Evolutionary conservation across 495 filamentous ascomycete species (phyloP).

Genomic region (Usnea hakonensis): DNA sequence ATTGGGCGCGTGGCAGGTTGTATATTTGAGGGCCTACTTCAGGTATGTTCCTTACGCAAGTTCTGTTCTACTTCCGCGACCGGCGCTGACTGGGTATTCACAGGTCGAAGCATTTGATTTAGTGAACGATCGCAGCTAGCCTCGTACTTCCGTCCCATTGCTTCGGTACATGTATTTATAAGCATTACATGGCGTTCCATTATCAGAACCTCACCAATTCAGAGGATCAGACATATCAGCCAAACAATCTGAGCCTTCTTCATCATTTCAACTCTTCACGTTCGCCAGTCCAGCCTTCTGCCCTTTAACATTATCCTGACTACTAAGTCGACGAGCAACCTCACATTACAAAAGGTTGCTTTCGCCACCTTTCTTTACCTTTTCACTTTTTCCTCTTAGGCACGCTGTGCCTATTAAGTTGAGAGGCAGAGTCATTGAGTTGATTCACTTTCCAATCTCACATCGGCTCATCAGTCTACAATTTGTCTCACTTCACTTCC

Average conservation of each 20-base stretch:
- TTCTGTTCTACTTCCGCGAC: neutral
- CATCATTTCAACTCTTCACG: neutral
- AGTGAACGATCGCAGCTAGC: slow-evolving; percentile 15
- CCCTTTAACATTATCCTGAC: neutral
- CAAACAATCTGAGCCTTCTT: neutral
- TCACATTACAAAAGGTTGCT: neutral
- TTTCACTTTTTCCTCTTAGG: neutral
- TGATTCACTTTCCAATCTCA: neutral
- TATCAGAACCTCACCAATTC: neutral
- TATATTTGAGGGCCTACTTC: slow-evolving; percentile 97
- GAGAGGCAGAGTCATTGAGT: neutral
- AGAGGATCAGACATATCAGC: neutral
- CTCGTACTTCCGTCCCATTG: neutral
- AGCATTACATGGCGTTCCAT: neutral
- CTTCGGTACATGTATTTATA: neutral
- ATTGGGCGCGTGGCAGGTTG: slow-evolving; percentile 92
- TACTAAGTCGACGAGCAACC: neutral
- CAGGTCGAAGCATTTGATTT: slow-evolving; percentile 83
- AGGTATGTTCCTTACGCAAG: slow-evolving; percentile 44
- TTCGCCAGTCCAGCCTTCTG: neutral
- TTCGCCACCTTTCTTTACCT: neutral
- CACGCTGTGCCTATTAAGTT: neutral
- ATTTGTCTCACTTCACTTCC: neutral
- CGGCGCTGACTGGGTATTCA: slow-evolving; percentile 6
- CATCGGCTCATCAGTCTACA: neutral